Evolutionary conservation across 768 basidiomycete genomes (phyloP), one percentile per base, ranked within the genome.

Genomic region (Leucogyrophana mollusca): DNA sequence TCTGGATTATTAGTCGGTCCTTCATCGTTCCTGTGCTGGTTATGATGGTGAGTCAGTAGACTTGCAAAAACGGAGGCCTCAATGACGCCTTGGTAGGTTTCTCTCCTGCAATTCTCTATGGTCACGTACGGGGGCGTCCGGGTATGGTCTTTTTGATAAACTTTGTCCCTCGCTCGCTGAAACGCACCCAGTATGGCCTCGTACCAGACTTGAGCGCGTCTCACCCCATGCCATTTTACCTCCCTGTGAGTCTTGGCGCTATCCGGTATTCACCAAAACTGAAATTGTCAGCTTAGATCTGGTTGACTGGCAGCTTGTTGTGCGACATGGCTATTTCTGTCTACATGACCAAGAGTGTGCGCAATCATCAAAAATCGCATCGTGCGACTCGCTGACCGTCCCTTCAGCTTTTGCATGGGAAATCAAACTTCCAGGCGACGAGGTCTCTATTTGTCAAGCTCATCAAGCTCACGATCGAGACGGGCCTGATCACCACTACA

Each of bases 391-490:
- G n/a, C 4, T 8, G 3, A 10, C 37, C 17, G n/a, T 40, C 23
- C 4, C 11, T 14, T 34, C 24, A 62, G 60, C 42, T 62, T 22
- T 48, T 38, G 18, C n/a, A 45, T 9, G 47, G 55, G 14, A 37
- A 42, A 20, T 45, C 47, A 3, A 9, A 38, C 16, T 50, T 52
- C 17, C 18, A 8, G 11, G 25, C 24, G 3, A 50, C 16, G 9
- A 53, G 36, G 3, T 50, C 39, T 2, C 35, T 17, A 4, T 14
- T 56, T 6, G 20, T 33, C 34, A 51, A 45, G 21, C 27, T 60
- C 5, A 62, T 51, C 3, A 59, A 34, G 40, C 34, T 62, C 10
- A 55, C 58, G 13, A 40, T 60, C 11, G 59, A 62, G 27, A 62
- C 58, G 0, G 61, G 61, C 2, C 45, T 54, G 10, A 35, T 60